phyloP scores from a whole-genome alignment of 306 rosid genomes.

The Ormosia emarginata region DNA sequence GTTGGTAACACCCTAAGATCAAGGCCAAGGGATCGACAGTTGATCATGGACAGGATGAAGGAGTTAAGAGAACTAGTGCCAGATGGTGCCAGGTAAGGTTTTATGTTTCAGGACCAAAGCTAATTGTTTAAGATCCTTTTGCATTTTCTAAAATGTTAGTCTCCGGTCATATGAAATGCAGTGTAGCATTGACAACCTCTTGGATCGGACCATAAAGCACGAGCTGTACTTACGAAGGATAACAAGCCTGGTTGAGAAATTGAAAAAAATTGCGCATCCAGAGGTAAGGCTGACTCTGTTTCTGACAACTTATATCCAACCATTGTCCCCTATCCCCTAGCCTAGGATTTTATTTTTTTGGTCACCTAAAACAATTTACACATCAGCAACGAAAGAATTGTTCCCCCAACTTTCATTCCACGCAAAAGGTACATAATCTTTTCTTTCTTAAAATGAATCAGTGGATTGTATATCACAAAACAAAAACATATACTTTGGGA shows the following conservation, averaged over 20 bases:
- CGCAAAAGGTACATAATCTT: not conserved
- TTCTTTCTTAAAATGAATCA: no score
- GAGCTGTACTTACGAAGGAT: conserved; percentile 61
- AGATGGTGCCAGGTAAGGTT: conserved; percentile 65
- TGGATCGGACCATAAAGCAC: conserved; percentile 78
- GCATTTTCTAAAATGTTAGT: not conserved
- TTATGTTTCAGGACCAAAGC: not conserved
- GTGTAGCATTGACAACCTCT: conserved; percentile 92
- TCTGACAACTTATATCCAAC: not conserved
- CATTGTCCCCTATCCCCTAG: not conserved
- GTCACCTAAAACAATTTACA: not conserved
- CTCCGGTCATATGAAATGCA: conserved; percentile 34
- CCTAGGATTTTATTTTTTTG: not conserved
- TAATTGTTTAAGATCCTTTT: not conserved
- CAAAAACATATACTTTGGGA: not conserved
- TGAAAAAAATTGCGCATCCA: conserved; percentile 35
- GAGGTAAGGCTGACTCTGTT: conserved; percentile 40
- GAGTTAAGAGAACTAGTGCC: conserved; percentile 91
- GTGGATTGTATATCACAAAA: not conserved
- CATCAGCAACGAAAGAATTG: not conserved
- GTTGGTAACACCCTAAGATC: conserved; percentile 40
- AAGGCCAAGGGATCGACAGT: conserved; percentile 87
- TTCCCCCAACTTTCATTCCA: not conserved
- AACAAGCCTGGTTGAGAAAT: conserved; percentile 65
- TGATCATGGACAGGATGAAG: conserved; percentile 89